Base-by-base conservation (phyloP, 1,139 yeast species). In the Zhuliangozyma blackwelliae region DNA sequence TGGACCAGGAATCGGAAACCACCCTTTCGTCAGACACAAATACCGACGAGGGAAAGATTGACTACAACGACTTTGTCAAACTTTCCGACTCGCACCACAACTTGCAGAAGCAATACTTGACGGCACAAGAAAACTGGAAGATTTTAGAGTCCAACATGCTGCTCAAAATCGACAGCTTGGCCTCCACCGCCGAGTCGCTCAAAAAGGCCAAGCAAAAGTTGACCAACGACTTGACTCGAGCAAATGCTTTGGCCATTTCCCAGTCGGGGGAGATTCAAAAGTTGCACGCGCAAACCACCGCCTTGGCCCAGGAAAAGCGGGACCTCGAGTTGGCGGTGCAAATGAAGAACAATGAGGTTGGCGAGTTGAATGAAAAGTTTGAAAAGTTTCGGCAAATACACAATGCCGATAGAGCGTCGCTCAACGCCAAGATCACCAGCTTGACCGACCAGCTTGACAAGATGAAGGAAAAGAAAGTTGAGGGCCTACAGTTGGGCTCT, bases 91-190 rank as follows among this genome's bases (percentile, higher is more conserved):
- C 60, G 11, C 71, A 68, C 41, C 72, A 67, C 43, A 65, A 71
- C 11, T 54, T 85, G 21, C 90, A 83, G 49, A 67, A 75, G 9
- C 89, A 82, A 49, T 82, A 81, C 51, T 65, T 80, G 7, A 71
- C 79, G 19, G 83, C 89, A 0, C 76, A 76, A 36, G 80, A 76
- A 38, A 79, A 77, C 50, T 83, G 89, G 88, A 72, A 76, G 36
- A 63, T 72, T 10, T 72, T 80, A 28, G 90, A 84, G 50, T 61
- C 75, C 23, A 68, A 71, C 27, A 57, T 82, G 38, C 62, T 71
- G 34, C 51, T 58, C 11, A 75, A 76, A 40, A 63, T 79, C 7
- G 66, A 73, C 20, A 58, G 59, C 27, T 58, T 82, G 29, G 70
- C 75, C 28, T 44, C 54, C 12, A 55, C 65, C 3, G 44, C 67